phyloP scores from a whole-genome alignment of 257 asterid genomes.

The Linderniella brevidens region DNA sequence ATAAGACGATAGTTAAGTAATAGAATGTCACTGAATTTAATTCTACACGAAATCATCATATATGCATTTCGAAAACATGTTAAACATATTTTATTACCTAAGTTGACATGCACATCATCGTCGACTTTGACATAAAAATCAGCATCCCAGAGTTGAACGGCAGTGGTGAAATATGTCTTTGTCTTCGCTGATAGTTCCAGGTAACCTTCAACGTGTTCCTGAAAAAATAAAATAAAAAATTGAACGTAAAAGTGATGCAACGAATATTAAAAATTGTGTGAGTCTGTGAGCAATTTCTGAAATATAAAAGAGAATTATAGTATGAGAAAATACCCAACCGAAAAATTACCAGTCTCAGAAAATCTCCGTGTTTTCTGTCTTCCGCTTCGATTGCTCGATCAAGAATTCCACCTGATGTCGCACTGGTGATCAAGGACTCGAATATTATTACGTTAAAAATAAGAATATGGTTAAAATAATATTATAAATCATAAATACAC shows the following conservation, averaged over 20 bases:
- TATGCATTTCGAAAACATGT: background rate
- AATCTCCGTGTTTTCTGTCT: slow-evolving; percentile 70
- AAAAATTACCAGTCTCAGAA: slow-evolving; percentile 60
- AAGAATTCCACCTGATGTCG: slow-evolving; percentile 87
- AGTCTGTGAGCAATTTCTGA: background rate
- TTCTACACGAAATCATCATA: background rate
- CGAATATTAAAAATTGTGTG: background rate
- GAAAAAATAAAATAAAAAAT: background rate
- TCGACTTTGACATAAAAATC: slow-evolving; percentile 89
- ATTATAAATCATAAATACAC: background rate
- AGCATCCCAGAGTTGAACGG: slow-evolving; percentile 75
- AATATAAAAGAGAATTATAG: background rate
- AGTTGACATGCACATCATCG: slow-evolving; percentile 84
- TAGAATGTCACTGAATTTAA: background rate
- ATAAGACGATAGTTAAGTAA: slow-evolving; percentile 1
- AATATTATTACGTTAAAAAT: slow-evolving; percentile 2
- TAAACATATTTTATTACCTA: slow-evolving; percentile 32
- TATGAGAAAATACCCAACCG: background rate
- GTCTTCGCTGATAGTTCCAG: slow-evolving; percentile 89
- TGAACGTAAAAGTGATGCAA: background rate
- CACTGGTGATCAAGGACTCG: slow-evolving; percentile 24
- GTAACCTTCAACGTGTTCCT: slow-evolving; percentile 95
- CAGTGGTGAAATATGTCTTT: slow-evolving; percentile 62
- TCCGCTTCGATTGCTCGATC: slow-evolving; percentile 89
- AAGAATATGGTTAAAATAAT: background rate